Conservation (phyloP, 2,329 filamentous ascomycete species). For the Colletotrichum plurivorum region DNA sequence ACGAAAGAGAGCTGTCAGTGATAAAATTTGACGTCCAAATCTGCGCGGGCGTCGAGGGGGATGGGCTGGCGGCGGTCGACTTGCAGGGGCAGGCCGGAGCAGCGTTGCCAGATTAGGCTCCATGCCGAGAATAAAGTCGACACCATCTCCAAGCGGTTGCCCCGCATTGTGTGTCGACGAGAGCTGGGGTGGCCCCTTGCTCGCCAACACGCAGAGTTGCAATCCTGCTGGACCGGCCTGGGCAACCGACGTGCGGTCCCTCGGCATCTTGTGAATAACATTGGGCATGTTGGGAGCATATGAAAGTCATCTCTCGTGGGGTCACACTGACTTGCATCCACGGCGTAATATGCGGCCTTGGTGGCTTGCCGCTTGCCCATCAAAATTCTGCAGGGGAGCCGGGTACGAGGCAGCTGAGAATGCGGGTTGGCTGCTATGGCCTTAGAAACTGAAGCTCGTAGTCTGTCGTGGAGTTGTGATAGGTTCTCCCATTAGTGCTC, state of each 20-base stretch:
- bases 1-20: conserved; percentile 25
- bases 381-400: background rate
- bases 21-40: conserved; percentile 20
- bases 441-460: background rate
- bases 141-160: conserved; percentile 40
- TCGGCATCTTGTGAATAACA: conserved; percentile 39
- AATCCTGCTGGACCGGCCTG: conserved; percentile 25
- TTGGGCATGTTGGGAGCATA: conserved; percentile 26
- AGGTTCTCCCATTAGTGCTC: conserved; percentile 2
- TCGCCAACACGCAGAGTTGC: conserved; percentile 30
- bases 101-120: conserved; percentile 39
- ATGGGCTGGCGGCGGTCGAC: conserved; percentile 22
- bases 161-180: conserved; percentile 40
- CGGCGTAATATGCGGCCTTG: conserved; percentile 16
- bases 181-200: conserved; percentile 33
- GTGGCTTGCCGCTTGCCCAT: conserved; percentile 25
- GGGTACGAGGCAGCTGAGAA: conserved; percentile 4
- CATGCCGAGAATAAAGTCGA: conserved; percentile 40
- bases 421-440: conserved; percentile 8
- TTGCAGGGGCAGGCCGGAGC: conserved; percentile 38
- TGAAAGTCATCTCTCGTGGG: conserved; percentile 33
- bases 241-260: conserved; percentile 26
- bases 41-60: conserved; percentile 4
- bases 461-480: conserved; percentile 3
- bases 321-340: conserved; percentile 7